Evolutionary conservation across 2,329 filamentous ascomycete genomes (phyloP).

Genomic region (Allantophomopsis lycopodina): DNA sequence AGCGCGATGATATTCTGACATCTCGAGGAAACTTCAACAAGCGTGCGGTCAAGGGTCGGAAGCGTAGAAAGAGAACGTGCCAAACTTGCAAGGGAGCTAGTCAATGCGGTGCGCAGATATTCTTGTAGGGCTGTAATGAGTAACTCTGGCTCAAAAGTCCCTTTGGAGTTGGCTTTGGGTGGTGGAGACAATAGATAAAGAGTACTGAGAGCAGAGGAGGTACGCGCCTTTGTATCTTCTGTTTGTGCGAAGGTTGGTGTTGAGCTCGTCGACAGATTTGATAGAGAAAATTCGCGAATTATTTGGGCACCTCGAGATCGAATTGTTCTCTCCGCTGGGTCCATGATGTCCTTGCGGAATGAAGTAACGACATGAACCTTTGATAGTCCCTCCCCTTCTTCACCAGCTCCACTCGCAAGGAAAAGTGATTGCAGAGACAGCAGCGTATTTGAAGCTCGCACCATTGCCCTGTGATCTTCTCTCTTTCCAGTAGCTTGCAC

Average conservation of each 20-base stretch:
- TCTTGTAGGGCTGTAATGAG: constrained; percentile 66
- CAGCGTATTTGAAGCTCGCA: constrained; percentile 72
- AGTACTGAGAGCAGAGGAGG: constrained; percentile 60
- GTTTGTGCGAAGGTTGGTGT: constrained; percentile 45
- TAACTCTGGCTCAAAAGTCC: constrained; percentile 41
- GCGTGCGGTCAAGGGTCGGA: constrained; percentile 66
- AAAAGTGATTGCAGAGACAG: constrained; percentile 64
- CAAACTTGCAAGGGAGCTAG: constrained; percentile 63
- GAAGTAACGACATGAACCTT: constrained; percentile 58
- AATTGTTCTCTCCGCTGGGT: constrained; percentile 62
- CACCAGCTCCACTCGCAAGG: constrained; percentile 48
- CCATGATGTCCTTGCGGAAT: constrained; percentile 55
- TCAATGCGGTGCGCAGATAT: constrained; percentile 70
- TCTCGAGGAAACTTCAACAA: constrained; percentile 67
- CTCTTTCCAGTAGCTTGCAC: constrained; percentile 29
- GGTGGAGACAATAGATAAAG: constrained; percentile 73
- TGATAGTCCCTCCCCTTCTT: constrained; percentile 67
- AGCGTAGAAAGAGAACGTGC: constrained; percentile 66
- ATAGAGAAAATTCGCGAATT: constrained; percentile 73
- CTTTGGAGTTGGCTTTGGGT: constrained; percentile 36
- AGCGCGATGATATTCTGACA: constrained; percentile 90
- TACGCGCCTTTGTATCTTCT: constrained; percentile 63
- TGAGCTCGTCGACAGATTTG: constrained; percentile 29
- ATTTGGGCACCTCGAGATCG: constrained; percentile 62
- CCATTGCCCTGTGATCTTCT: constrained; percentile 65